Base-by-base conservation (phyloP, 805 yeast species). In the Kluyveromyces lactis region DNA sequence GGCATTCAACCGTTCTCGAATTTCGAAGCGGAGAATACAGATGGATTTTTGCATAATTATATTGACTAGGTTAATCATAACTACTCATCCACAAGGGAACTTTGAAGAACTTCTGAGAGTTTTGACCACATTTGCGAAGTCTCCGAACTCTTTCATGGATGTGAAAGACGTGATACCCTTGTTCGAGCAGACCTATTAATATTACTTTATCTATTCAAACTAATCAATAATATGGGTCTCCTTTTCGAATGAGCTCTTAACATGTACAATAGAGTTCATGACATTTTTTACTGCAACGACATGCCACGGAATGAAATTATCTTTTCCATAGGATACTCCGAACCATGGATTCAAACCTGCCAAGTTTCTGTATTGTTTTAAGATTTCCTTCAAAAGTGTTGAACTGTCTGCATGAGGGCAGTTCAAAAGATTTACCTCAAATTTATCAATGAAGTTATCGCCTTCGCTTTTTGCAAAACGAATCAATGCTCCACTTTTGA, bases 341-440 rank as follows among this genome's bases (percentile, higher is more conserved):
- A 60, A 64, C 71, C 71, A 50, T 39, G 62, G 38, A 45, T 59
- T 49, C 44, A 59, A 41, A 2, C 62, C 59, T 1, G 77, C 71
- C 34, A 82, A 52, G 42, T 76, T 75, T 51, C 80, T 71, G 62
- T 74, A 80, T 43, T 84, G 90, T 18, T 62, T 58, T 45, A 84
- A 60, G 2, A 83, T 52, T 11, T 69, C 67, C 43, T 69, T 73
- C 66, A 84, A 63, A 18, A 83, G 58, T 15, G 67, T 68, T 2
- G 77, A 67, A 40, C 75, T 71, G 58, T 83, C 74, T 30, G 77
- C 76, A 28, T 77, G 74, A 13, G 87, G 86, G 50, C 90, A 83
- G 52, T 87, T 82, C 47, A 84, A 59, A 24, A 84, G 62, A 46
- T 77, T 81, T 5, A 81, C 73, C 49, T 83, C 92, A 44, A 77